A percentile compares a stretch with the other conserved stretches of the same genome.
phyloP scores from a whole-genome alignment of 2,329 filamentous ascomycete species.

The Stachybotrys elegans region DNA sequence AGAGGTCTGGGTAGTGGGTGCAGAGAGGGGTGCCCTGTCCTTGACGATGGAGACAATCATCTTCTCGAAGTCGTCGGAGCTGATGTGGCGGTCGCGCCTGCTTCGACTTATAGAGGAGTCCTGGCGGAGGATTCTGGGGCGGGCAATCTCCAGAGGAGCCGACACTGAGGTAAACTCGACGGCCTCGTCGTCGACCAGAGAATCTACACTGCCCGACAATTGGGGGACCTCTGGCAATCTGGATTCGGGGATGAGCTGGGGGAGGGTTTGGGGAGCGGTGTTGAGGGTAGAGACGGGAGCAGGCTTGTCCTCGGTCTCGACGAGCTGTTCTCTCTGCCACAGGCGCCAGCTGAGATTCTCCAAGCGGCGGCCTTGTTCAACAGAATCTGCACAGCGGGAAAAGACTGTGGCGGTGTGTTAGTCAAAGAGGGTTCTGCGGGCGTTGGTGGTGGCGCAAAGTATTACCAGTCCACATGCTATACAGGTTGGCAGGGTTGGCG shows the following conservation, averaged over 20 bases:
- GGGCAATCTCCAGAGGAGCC: conserved; percentile 51
- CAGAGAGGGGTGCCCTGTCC: conserved; percentile 61
- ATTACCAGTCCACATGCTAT: conserved; percentile 96
- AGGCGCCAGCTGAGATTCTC: conserved; percentile 96
- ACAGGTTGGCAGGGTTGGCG: conserved; percentile 84
- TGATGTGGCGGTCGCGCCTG: conserved; percentile 82
- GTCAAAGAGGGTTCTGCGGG: conserved; percentile 14
- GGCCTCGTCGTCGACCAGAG: conserved; percentile 63
- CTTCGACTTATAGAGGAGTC: conserved; percentile 70
- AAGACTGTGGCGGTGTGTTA: conserved; percentile 60
- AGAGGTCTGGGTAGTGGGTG: conserved; percentile 22
- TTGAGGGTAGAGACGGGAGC: conserved; percentile 32
- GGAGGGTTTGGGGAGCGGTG: conserved; percentile 34
- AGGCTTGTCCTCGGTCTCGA: conserved; percentile 67
- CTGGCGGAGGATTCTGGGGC: conserved; percentile 64
- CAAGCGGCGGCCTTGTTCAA: conserved; percentile 85
- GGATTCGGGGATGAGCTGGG: conserved; percentile 43
- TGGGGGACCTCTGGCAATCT: conserved; percentile 57
- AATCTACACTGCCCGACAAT: conserved; percentile 74
- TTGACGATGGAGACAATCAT: conserved; percentile 93
- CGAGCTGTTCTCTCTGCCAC: conserved; percentile 76
- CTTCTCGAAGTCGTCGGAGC: conserved; percentile 87
- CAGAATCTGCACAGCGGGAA: conserved; percentile 86
- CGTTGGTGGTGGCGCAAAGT: conserved; percentile 15
- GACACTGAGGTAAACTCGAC: conserved; percentile 53